These are phyloP conservation scores for Madurella mycetomatis DNA, from an alignment of 2,329 filamentous ascomycete species.

Conservation along the genomic window DNA sequence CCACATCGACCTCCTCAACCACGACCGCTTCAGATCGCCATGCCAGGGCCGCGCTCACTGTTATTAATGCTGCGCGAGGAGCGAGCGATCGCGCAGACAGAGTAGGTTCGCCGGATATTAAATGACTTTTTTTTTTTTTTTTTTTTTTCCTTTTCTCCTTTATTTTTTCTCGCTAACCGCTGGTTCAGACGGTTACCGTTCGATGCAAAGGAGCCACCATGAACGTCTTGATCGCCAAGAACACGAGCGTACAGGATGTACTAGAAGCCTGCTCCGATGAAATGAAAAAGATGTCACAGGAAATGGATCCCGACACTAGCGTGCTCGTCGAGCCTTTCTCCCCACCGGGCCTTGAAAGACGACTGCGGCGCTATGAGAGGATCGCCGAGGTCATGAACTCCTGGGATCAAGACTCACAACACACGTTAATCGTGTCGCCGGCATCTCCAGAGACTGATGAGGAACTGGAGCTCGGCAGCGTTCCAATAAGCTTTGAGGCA, in stretches of 20 bases:
- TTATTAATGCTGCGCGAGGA: constrained; percentile 70
- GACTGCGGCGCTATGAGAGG: constrained; percentile 78
- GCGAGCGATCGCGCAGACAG: constrained; percentile 76
- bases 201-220: constrained; percentile 67
- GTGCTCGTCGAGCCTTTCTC: constrained; percentile 75
- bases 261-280: constrained; percentile 63
- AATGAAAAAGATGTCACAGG: constrained; percentile 33
- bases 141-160: constrained; percentile 18
- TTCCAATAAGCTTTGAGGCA: constrained; percentile 53
- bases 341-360: constrained; percentile 73
- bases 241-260: constrained; percentile 71
- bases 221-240: constrained; percentile 65
- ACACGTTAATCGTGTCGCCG: constrained; percentile 65
- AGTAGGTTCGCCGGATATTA: constrained; percentile 47
- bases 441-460: constrained; percentile 50
- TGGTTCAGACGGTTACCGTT: constrained; percentile 60
- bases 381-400: constrained; percentile 87
- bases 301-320: constrained; percentile 60
- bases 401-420: constrained; percentile 79
- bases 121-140: constrained; percentile 15
- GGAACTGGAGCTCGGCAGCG: constrained; percentile 62
- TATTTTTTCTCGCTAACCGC: constrained; percentile 12
- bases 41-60: not conserved
- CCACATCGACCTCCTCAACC: constrained; percentile 5
- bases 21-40: not conserved